phyloP scores from a whole-genome alignment of 345 rosid genomes.

The Rhodamnia argentea region DNA sequence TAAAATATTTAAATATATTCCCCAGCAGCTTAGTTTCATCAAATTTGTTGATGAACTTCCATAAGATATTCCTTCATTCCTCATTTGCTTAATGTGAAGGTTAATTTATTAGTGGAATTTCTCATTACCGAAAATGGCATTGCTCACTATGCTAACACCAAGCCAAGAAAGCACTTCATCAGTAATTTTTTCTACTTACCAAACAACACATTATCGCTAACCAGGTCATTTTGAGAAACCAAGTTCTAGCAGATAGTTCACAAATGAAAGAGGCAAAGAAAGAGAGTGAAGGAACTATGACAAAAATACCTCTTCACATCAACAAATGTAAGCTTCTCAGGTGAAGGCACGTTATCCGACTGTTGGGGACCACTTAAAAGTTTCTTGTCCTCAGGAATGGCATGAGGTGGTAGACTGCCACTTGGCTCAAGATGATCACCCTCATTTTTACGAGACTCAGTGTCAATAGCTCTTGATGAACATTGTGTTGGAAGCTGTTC shows the following conservation, averaged over 20 bases:
- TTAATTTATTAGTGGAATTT: not conserved
- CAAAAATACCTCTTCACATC: not conserved
- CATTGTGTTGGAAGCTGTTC: conserved; percentile 23
- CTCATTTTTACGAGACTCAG: conserved; percentile 33
- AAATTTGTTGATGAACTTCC: not conserved
- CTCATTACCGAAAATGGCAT: not conserved
- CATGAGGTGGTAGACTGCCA: conserved; percentile 35
- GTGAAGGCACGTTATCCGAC: conserved; percentile 40
- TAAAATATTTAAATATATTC: not conserved
- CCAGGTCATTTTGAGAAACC: not conserved
- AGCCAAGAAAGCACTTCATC: not conserved
- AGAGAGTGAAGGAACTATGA: not conserved
- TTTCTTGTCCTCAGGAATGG: conserved; percentile 33
- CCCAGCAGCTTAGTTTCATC: not conserved
- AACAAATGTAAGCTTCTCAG: conserved; percentile 23
- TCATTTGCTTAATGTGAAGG: not conserved
- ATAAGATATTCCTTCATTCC: not conserved
- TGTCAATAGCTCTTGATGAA: conserved; percentile 21
- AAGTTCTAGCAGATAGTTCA: not conserved
- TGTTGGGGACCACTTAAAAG: conserved; percentile 50
- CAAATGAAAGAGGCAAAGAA: not conserved
- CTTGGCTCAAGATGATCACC: conserved; percentile 35
- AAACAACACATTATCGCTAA: not conserved
- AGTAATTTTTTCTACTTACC: not conserved
- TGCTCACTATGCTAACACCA: not conserved